Evolutionary conservation across 2,329 filamentous ascomycete genomes (phyloP), one percentile per base, ranked within the genome.

Genomic region (Diaporthe sp.): DNA sequence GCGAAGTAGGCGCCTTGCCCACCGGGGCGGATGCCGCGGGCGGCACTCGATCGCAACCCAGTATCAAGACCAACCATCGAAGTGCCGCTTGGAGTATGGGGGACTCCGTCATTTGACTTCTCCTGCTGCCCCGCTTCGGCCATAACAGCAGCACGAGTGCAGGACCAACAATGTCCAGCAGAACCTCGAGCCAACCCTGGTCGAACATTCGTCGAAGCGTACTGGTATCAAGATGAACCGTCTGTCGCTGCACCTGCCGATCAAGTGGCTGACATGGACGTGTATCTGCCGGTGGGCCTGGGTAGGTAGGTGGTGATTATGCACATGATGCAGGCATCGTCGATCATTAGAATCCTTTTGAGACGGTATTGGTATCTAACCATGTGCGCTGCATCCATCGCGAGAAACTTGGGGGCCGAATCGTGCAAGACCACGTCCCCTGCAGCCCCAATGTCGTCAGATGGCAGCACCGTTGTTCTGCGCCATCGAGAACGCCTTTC

Each of bases 311-410:
- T 65, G 39, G 37, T 55, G 71, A 49, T 73, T 46, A 73, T 39
- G 51, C 60, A 75, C 72, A 74, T 62, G 72, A 61, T 76, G 68
- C 75, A 72, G 44, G 73, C 34, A 72, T 76, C 72, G 75, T 72
- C 71, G 75, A 76, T 76, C 75, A 68, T 58, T 49, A 70, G 34
- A 76, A 74, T 71, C 72, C 75, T 76, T 70, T 74, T 68, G 49
- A 74, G 72, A 46, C 71, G 58, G 51, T 65, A 34, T 53, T 73
- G 51, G 75, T 58, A 65, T 73, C 72, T 74, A 70, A 67, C 65
- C 65, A 73, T 73, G 65, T 67, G 72, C 68, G 62, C 71, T 76
- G 75, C 73, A 73, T 65, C 75, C 72, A 53, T 76, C 51, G 34
- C 39, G 72, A 68, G 49, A 25, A 19, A 37, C 37, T 76, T 76